Evolutionary conservation across 31 red algal genomes (phyloP).

Genomic region (Asparagopsis taxiformis): DNA sequence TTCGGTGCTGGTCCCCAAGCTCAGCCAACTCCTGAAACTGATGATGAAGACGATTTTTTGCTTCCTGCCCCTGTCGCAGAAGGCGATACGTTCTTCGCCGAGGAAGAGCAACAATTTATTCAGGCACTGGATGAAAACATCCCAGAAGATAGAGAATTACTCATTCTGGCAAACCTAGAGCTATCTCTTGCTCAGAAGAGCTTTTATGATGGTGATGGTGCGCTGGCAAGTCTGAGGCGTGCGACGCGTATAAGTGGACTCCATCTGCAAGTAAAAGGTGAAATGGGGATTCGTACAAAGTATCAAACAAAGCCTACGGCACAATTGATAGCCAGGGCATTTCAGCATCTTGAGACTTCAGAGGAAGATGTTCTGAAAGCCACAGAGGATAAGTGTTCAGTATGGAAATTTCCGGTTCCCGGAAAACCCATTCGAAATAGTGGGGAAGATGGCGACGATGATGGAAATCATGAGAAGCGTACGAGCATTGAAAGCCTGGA

Average conservation of each 20-base stretch:
- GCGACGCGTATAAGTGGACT: constrained; percentile 28
- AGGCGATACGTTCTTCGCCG: constrained; percentile 10
- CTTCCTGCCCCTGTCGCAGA: constrained; percentile 33
- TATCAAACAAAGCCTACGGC: constrained; percentile 76
- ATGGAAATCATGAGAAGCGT: not conserved
- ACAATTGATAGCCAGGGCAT: constrained; percentile 63
- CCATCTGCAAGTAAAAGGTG: constrained; percentile 42
- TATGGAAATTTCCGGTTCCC: constrained; percentile 7
- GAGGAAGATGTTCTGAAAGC: not conserved
- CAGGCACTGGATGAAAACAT: constrained; percentile 11
- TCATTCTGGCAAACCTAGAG: constrained; percentile 46
- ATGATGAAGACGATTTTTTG: constrained; percentile 25
- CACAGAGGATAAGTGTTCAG: not conserved
- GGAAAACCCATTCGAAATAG: not conserved
- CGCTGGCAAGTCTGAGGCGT: constrained; percentile 23
- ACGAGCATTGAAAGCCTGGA: not conserved
- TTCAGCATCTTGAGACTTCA: constrained; percentile 1
- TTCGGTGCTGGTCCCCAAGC: not conserved
- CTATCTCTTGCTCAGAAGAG: constrained; percentile 37
- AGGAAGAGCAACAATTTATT: constrained; percentile 42
- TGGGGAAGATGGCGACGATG: not conserved
- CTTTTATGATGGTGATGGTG: constrained; percentile 66
- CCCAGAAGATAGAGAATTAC: constrained; percentile 16
- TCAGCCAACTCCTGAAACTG: not conserved
- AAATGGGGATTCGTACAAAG: constrained; percentile 86